A percentile compares a stretch with the other conserved stretches of the same genome.
phyloP scores from a whole-genome alignment of 2,329 filamentous ascomycete genomes.

The Achaetomium macrosporum region DNA sequence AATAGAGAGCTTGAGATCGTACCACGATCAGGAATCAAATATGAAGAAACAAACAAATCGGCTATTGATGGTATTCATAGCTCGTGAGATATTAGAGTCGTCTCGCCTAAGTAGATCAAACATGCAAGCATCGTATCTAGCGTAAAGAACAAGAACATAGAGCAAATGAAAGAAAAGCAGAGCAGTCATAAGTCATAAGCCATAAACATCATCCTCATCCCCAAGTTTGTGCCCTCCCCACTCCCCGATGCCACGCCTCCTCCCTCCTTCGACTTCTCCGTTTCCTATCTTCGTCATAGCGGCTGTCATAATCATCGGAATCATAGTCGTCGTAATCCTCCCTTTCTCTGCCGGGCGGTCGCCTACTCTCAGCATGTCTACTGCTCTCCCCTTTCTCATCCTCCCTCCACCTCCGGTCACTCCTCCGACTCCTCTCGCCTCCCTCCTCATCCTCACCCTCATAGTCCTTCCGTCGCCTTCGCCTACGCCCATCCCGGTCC shows the following conservation, averaged over 20 bases:
- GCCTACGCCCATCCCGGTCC: slow-evolving; percentile 3
- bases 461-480: slow-evolving; percentile 13
- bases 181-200: slow-evolving; percentile 17
- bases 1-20: neutral
- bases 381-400: slow-evolving; percentile 9
- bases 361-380: slow-evolving; percentile 1
- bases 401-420: slow-evolving; percentile 3
- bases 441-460: slow-evolving; percentile 4
- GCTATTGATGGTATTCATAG: slow-evolving; percentile 1
- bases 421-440: slow-evolving; percentile 7
- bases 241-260: slow-evolving; percentile 3
- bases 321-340: slow-evolving; percentile 12
- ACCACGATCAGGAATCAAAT: neutral
- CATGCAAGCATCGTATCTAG: slow-evolving; percentile 7
- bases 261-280: slow-evolving; percentile 18
- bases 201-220: slow-evolving; percentile 8
- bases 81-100: neutral
- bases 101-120: slow-evolving; percentile 1
- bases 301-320: slow-evolving; percentile 10
- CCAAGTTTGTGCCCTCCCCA: slow-evolving; percentile 7
- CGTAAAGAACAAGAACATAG: neutral
- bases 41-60: too few relatives aligned
- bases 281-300: slow-evolving; percentile 18
- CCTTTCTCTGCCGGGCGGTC: neutral
- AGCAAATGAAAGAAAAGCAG: slow-evolving; percentile 9